Conservation (phyloP, 768 basidiomycete species). For the Phylloporus scabripes region DNA sequence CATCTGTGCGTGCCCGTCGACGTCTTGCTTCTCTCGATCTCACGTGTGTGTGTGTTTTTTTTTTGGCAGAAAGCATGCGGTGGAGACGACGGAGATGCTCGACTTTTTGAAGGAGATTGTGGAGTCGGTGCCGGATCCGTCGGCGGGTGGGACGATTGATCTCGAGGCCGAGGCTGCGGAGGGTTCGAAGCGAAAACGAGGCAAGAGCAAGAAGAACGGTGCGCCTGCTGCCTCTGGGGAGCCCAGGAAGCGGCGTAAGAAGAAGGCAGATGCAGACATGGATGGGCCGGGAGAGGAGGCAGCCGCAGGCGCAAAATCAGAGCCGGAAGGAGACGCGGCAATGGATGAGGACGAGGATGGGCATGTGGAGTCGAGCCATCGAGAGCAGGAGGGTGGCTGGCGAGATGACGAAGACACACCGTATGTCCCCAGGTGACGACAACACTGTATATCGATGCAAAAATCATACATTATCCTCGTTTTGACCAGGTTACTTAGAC, state of each 20-base stretch:
- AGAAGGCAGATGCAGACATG: constrained; percentile 35
- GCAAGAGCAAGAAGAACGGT: constrained; percentile 47
- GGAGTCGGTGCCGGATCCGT: constrained; percentile 79
- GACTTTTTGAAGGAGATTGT: constrained; percentile 95
- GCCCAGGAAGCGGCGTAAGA: constrained; percentile 47
- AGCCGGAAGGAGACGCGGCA: constrained; percentile 33
- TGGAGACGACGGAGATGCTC: constrained; percentile 80
- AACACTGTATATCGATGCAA: constrained; percentile 4
- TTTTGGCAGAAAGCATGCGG: constrained; percentile 75
- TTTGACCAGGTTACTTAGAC: constrained; percentile 41
- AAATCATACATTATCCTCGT: constrained; percentile 11
- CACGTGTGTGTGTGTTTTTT: not conserved
- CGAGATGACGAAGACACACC: constrained; percentile 39
- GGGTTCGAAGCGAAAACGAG: constrained; percentile 51
- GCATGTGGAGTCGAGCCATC: constrained; percentile 34
- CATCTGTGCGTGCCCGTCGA: constrained; percentile 82
- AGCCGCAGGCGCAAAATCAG: constrained; percentile 33
- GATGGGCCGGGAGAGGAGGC: constrained; percentile 32
- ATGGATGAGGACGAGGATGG: constrained; percentile 42
- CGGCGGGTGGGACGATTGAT: constrained; percentile 74
- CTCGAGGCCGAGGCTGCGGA: constrained; percentile 57
- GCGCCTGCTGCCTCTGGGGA: constrained; percentile 31
- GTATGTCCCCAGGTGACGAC: constrained; percentile 35
- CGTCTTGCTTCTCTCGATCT: not conserved
- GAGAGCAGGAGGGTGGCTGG: constrained; percentile 41